phyloP scores from a whole-genome alignment of 2,329 filamentous ascomycete genomes.

The Dactylellina sp. region DNA sequence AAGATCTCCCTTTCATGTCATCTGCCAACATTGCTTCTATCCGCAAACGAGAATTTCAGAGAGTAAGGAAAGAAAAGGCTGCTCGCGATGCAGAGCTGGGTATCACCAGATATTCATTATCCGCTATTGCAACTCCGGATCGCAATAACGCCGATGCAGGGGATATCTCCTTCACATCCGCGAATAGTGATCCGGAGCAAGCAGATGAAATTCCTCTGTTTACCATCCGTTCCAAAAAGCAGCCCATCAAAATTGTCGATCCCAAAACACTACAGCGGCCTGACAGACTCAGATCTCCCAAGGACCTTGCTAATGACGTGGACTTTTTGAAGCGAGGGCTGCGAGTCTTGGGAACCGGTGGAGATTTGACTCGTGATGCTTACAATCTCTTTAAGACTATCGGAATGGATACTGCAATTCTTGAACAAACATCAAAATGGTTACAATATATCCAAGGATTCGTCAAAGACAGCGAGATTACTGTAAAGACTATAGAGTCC shows the following conservation, averaged over 20 bases:
- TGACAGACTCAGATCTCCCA: conserved; percentile 49
- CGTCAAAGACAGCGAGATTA: conserved; percentile 10
- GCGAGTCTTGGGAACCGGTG: conserved; percentile 41
- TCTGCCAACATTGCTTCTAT: conserved; percentile 38
- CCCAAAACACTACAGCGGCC: conserved; percentile 44
- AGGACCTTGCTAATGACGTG: conserved; percentile 55
- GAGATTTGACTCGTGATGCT: conserved; percentile 32
- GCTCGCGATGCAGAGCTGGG: conserved; percentile 25
- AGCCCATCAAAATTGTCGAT: conserved; percentile 51
- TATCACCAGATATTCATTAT: conserved; percentile 3
- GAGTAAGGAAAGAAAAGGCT: not conserved
- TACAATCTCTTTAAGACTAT: conserved; percentile 45
- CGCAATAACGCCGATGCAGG: conserved; percentile 9
- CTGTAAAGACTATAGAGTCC: conserved; percentile 15
- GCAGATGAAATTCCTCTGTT: conserved; percentile 39
- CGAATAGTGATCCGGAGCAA: conserved; percentile 50
- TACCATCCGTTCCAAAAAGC: conserved; percentile 51
- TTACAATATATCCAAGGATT: conserved; percentile 13
- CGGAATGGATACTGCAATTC: conserved; percentile 41
- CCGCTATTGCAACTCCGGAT: conserved; percentile 12
- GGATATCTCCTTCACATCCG: conserved; percentile 48
- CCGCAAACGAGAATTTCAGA: conserved; percentile 32
- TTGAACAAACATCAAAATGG: conserved; percentile 41
- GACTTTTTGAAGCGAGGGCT: conserved; percentile 52
- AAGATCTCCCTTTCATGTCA: conserved; percentile 48